Conservation (phyloP, 2,329 filamentous ascomycete genomes). For the Sporothrix curviconia region DNA sequence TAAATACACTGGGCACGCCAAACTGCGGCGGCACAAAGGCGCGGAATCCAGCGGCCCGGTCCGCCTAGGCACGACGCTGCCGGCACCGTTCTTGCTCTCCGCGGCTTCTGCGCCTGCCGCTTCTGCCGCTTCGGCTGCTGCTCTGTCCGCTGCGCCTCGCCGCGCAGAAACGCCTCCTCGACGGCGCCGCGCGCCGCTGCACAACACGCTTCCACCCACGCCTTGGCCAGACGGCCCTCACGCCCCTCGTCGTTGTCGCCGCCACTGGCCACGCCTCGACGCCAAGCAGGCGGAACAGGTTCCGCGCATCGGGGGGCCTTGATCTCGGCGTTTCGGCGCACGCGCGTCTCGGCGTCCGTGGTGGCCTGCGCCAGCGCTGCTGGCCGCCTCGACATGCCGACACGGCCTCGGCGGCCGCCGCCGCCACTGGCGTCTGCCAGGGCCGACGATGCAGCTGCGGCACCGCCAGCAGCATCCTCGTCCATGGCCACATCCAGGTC, state of each 20-base stretch:
- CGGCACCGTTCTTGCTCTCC: neutral
- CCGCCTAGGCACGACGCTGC: neutral
- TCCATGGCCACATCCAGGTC: constrained; percentile 33
- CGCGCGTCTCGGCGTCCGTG: constrained; percentile 36
- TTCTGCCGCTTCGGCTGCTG: constrained; percentile 16
- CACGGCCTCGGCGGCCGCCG: constrained; percentile 17
- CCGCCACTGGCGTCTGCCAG: constrained; percentile 32
- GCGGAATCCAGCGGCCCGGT: too few relatives aligned
- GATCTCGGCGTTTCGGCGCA: constrained; percentile 61
- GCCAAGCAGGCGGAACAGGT: constrained; percentile 74
- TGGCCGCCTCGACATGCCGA: constrained; percentile 16
- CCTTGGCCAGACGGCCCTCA: constrained; percentile 58
- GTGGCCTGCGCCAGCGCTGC: constrained; percentile 28
- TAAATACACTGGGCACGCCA: too few relatives aligned
- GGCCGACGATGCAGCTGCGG: constrained; percentile 32
- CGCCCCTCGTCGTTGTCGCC: constrained; percentile 42
- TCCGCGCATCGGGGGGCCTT: constrained; percentile 67
- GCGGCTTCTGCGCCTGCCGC: constrained; percentile 16
- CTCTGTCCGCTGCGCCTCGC: constrained; percentile 30
- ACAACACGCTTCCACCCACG: constrained; percentile 90
- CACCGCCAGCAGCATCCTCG: constrained; percentile 14
- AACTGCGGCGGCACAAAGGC: too few relatives aligned
- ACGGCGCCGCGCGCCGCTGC: constrained; percentile 71
- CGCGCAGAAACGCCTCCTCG: constrained; percentile 62
- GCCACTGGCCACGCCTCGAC: constrained; percentile 71